Conservation (phyloP, 805 yeast genomes). For the Yarrowia deformans region DNA sequence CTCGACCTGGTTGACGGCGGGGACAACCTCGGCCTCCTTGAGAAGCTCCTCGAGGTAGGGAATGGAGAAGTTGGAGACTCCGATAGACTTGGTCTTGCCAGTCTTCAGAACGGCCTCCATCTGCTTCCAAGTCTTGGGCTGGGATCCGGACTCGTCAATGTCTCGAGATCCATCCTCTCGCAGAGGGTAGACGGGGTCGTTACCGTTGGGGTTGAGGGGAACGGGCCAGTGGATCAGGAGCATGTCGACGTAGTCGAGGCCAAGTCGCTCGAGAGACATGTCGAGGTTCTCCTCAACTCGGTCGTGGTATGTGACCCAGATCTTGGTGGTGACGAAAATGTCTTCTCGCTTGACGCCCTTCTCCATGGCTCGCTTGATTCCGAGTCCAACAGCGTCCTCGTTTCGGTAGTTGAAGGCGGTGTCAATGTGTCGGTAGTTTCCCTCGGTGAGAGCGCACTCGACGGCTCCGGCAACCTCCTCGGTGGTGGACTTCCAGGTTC, state of each 20-base stretch:
- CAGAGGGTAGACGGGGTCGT: conserved; percentile 49
- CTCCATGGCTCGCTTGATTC: conserved; percentile 54
- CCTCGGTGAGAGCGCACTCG: conserved; percentile 57
- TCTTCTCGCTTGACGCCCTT: conserved; percentile 56
- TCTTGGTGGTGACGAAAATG: conserved; percentile 68
- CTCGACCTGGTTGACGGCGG: conserved; percentile 79
- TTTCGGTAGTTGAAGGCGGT: conserved; percentile 75
- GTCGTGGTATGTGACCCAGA: conserved; percentile 56
- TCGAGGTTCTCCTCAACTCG: conserved; percentile 59
- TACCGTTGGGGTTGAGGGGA: conserved; percentile 47
- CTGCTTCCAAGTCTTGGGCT: conserved; percentile 65
- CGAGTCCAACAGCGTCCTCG: conserved; percentile 73
- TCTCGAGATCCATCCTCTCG: conserved; percentile 54
- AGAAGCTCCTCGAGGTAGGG: conserved; percentile 61
- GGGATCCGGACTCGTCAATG: conserved; percentile 44
- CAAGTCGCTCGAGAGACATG: conserved; percentile 59
- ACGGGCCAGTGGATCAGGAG: conserved; percentile 75
- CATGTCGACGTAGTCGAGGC: conserved; percentile 68
- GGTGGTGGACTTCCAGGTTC: conserved; percentile 64
- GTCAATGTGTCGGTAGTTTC: conserved; percentile 77
- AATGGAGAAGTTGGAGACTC: conserved; percentile 75
- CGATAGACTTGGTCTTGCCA: conserved; percentile 64
- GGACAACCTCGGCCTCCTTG: conserved; percentile 58
- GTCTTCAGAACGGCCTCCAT: conserved; percentile 63
- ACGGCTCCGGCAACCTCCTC: conserved; percentile 57